Percentiles rank a stretch among this genome's conserved stretches.
These are phyloP conservation scores for Eucalyptus cloeziana DNA, from an alignment of 345 rosid species.

Conservation along the genomic window DNA sequence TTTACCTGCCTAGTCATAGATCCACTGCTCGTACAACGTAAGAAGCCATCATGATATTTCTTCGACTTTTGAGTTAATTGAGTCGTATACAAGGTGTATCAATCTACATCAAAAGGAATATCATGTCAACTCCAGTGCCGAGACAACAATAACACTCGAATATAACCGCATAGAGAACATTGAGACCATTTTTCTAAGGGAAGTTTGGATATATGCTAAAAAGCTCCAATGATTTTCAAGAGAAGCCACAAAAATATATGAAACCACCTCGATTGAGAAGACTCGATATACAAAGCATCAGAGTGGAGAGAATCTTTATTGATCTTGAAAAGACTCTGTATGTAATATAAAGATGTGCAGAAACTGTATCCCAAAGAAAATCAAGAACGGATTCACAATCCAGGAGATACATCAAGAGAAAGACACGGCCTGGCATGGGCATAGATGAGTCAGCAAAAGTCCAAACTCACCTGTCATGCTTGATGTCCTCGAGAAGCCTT, in stretches of 20 bases:
- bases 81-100: too few species aligned
- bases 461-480: constrained; percentile 28
- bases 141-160: background rate
- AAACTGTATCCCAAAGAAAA: background rate
- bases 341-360: background rate
- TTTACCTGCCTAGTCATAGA: too few species aligned
- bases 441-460: background rate
- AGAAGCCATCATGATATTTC: too few species aligned
- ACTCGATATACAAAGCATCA: background rate
- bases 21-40: too few species aligned
- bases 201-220: background rate
- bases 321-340: background rate
- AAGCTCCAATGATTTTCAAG: background rate
- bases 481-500: background rate
- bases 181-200: background rate
- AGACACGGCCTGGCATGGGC: background rate
- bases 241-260: background rate
- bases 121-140: too few species aligned
- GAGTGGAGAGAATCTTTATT: background rate
- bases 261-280: background rate
- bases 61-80: too few species aligned
- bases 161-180: background rate
- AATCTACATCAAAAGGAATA: too few species aligned
- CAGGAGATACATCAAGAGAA: background rate
- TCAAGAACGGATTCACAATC: background rate